phyloP scores from a whole-genome alignment of 257 asterid species.

The Solanum habrochaites region DNA sequence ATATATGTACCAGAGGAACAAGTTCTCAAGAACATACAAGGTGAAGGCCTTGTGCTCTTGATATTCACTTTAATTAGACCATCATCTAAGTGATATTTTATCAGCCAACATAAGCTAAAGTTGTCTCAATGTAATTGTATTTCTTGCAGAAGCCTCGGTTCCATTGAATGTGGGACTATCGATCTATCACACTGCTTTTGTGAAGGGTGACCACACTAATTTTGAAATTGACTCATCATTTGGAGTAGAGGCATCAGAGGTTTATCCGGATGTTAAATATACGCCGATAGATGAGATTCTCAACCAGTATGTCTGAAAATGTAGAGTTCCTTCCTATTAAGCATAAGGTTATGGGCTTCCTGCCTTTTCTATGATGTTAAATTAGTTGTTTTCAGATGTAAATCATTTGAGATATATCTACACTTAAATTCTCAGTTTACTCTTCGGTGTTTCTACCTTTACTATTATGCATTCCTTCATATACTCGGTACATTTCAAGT shows the following conservation, averaged over 20 bases:
- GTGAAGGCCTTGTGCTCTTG: slow-evolving; percentile 1
- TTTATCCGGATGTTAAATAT: slow-evolving; percentile 63
- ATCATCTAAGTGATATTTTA: neutral
- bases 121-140: neutral
- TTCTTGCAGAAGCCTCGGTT: slow-evolving; percentile 31
- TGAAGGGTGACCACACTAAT: slow-evolving; percentile 49
- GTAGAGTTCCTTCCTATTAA: neutral
- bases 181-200: slow-evolving; percentile 36
- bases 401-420: neutral
- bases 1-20: slow-evolving; percentile 40
- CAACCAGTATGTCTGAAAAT: slow-evolving; percentile 24
- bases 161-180: slow-evolving; percentile 29
- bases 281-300: slow-evolving; percentile 46
- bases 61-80: neutral
- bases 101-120: neutral
- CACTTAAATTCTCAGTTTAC: neutral
- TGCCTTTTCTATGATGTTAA: neutral
- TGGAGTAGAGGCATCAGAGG: slow-evolving; percentile 51
- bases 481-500: too few species aligned
- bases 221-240: slow-evolving; percentile 50
- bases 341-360: neutral
- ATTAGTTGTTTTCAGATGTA: neutral
- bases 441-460: neutral
- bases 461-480: too few species aligned
- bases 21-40: slow-evolving; percentile 43